Percentiles rank a stretch among this genome's conserved stretches.
Evolutionary conservation across 2,329 filamentous ascomycete species (phyloP).

Genomic region (Diaporthe citri): DNA sequence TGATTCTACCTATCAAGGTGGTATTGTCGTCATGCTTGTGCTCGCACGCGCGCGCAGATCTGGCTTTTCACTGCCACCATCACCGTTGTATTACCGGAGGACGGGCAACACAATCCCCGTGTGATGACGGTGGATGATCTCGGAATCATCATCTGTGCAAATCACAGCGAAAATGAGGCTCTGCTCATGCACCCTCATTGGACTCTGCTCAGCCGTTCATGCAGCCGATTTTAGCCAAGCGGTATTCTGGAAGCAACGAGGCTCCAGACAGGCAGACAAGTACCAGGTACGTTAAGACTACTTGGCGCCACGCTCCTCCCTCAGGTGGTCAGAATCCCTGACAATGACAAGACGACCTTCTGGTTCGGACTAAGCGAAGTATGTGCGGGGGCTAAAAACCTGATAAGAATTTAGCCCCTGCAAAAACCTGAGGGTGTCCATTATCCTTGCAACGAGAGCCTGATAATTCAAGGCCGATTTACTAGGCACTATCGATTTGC

Average conservation of each 20-base stretch:
- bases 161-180: background rate
- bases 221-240: background rate
- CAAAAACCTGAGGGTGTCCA: background rate
- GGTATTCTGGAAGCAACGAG: background rate
- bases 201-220: background rate
- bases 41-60: background rate
- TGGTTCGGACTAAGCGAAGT: background rate
- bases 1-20: background rate
- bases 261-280: background rate
- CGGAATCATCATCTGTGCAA: background rate
- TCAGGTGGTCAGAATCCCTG: too few relatives aligned
- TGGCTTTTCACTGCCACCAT: background rate
- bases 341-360: too few relatives aligned
- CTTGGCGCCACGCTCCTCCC: background rate
- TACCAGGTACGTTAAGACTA: background rate
- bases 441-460: background rate
- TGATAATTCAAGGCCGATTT: background rate
- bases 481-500: background rate
- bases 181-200: background rate
- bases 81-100: background rate
- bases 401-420: background rate
- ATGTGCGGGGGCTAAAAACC: background rate
- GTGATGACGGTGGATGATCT: background rate
- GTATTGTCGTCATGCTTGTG: background rate
- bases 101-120: background rate